Evolutionary conservation across 31 red algal species (phyloP).

Genomic region (Odonthalia washingtoniensis): DNA sequence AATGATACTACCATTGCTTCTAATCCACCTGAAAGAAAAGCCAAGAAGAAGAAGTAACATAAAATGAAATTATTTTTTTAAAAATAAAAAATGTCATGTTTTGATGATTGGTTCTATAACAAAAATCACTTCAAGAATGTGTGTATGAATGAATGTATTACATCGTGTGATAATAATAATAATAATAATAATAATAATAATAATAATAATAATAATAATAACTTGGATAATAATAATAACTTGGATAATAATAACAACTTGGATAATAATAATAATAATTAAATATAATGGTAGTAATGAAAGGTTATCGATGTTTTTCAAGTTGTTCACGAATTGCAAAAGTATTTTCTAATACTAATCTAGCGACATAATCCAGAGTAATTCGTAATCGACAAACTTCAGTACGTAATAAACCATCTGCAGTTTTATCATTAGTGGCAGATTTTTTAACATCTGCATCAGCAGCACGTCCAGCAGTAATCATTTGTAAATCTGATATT

Average conservation of each 20-base stretch:
- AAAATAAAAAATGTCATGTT: constrained; percentile 8
- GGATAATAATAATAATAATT: no score
- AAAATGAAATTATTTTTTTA: constrained; percentile 40
- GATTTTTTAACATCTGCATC: constrained; percentile 34
- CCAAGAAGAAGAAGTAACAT: constrained; percentile 40
- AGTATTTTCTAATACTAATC: constrained; percentile 35
- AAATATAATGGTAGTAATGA: background rate
- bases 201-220: background rate
- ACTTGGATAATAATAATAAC: no score
- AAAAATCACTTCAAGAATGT: background rate
- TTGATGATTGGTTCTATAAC: background rate
- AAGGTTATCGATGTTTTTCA: constrained; percentile 2
- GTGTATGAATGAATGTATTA: constrained; percentile 8
- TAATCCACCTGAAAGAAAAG: constrained; percentile 18
- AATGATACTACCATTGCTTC: background rate
- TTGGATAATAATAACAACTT: no score
- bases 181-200: background rate
- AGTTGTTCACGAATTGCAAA: constrained; percentile 44
- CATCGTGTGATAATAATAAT: background rate
- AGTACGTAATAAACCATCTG: constrained; percentile 9
- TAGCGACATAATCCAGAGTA: constrained; percentile 44
- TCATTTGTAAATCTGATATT: constrained; percentile 33
- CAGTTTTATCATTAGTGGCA: background rate
- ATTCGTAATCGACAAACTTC: constrained; percentile 47
- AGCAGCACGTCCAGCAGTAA: constrained; percentile 46